phyloP scores from a whole-genome alignment of 2,329 filamentous ascomycete species.

The Cladophialophora exuberans region DNA sequence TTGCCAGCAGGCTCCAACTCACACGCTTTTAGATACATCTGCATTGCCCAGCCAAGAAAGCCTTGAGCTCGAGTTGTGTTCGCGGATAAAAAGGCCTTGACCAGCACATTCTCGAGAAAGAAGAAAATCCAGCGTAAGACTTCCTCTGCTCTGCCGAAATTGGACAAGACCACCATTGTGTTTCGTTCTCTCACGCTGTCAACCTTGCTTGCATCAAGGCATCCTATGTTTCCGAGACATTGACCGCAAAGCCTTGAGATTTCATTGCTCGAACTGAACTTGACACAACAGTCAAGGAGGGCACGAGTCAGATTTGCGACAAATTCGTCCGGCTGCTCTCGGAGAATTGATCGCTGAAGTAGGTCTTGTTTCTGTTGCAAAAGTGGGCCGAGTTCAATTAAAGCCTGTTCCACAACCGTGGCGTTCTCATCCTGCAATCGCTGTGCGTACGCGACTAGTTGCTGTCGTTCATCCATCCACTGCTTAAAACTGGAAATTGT shows the following conservation, averaged over 20 bases:
- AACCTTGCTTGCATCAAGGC: slow-evolving; percentile 85
- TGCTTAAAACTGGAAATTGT: slow-evolving; percentile 68
- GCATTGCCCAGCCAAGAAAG: slow-evolving; percentile 92
- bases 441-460: slow-evolving; percentile 71
- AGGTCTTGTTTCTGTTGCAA: slow-evolving; percentile 74
- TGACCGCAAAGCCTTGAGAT: slow-evolving; percentile 76
- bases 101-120: slow-evolving; percentile 81
- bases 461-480: slow-evolving; percentile 66
- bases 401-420: slow-evolving; percentile 79
- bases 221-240: slow-evolving; percentile 86
- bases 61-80: slow-evolving; percentile 87
- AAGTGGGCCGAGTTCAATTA: slow-evolving; percentile 76
- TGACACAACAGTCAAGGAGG: slow-evolving; percentile 82
- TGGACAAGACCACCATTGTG: slow-evolving; percentile 83
- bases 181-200: slow-evolving; percentile 77
- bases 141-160: slow-evolving; percentile 78
- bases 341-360: slow-evolving; percentile 76
- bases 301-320: slow-evolving; percentile 73
- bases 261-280: slow-evolving; percentile 69
- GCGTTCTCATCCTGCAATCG: slow-evolving; percentile 82
- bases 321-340: slow-evolving; percentile 79
- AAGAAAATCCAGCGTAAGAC: slow-evolving; percentile 84
- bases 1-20: slow-evolving; percentile 56
- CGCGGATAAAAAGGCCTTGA: slow-evolving; percentile 87
- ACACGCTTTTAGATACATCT: slow-evolving; percentile 80